Conservation (phyloP, 1,284 basidiomycete genomes). For the Ganoderma lucidum region DNA sequence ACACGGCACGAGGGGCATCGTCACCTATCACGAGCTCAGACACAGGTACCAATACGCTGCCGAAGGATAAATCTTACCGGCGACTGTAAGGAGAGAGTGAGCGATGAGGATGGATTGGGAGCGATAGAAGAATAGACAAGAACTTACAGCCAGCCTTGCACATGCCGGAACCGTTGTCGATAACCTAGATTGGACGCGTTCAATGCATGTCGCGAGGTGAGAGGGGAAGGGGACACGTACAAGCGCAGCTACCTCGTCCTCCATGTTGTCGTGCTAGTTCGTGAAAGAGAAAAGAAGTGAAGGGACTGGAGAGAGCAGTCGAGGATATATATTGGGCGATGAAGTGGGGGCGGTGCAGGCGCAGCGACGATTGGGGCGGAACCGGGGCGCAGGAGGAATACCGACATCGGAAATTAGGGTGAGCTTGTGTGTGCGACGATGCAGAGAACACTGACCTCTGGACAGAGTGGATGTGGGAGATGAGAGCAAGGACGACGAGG, state of each 20-base stretch:
- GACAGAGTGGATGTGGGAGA: conserved; percentile 29
- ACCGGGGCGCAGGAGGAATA: conserved; percentile 11
- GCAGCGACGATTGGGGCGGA: conserved; percentile 21
- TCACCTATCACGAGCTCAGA: conserved; percentile 53
- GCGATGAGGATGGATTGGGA: neutral
- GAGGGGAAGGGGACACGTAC: conserved; percentile 32
- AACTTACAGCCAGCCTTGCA: conserved; percentile 91
- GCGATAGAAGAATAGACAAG: conserved; percentile 11
- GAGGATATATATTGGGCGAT: conserved; percentile 27
- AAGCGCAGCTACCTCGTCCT: conserved; percentile 47
- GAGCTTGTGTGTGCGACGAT: conserved; percentile 23
- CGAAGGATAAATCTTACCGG: conserved; percentile 47
- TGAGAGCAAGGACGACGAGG: conserved; percentile 27
- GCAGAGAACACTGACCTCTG: conserved; percentile 25
- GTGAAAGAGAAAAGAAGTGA: conserved; percentile 33
- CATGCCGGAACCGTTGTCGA: conserved; percentile 91
- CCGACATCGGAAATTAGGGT: conserved; percentile 15
- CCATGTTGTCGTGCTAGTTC: conserved; percentile 43
- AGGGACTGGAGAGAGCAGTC: conserved; percentile 27
- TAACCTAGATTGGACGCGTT: conserved; percentile 54
- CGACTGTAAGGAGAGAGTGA: conserved; percentile 49
- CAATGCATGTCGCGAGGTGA: conserved; percentile 1
- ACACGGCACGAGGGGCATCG: conserved; percentile 76
- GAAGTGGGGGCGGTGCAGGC: conserved; percentile 31
- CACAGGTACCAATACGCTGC: neutral